These are phyloP conservation scores for Cladophialophora carrionii DNA, from an alignment of 2,329 filamentous ascomycete species.

Conservation along the genomic window DNA sequence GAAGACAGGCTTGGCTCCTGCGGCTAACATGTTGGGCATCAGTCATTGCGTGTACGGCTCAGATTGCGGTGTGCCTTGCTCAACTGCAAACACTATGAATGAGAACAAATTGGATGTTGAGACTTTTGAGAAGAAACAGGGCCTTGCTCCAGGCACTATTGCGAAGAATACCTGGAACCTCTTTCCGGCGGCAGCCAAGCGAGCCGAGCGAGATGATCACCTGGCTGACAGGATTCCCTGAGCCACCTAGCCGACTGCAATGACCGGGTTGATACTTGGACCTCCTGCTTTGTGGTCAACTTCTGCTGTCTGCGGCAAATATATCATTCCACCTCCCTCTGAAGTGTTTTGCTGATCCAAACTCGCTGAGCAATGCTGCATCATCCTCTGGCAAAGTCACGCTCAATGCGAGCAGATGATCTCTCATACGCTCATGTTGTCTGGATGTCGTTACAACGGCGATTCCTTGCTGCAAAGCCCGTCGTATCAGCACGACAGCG, in stretches of 20 bases:
- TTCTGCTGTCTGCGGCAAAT: slow-evolving; percentile 16
- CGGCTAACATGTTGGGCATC: not conserved
- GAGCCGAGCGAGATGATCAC: not conserved
- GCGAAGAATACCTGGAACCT: not conserved
- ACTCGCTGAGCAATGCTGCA: slow-evolving; percentile 9
- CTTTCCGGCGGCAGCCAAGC: not conserved
- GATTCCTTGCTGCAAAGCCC: slow-evolving; percentile 17
- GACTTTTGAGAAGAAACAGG: not conserved
- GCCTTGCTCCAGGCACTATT: not conserved
- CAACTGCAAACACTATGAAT: slow-evolving; percentile 12
- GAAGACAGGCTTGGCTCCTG: not conserved
- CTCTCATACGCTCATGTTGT: slow-evolving; percentile 14
- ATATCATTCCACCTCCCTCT: slow-evolving; percentile 17
- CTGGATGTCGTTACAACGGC: slow-evolving; percentile 18
- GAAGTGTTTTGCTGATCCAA: slow-evolving; percentile 17
- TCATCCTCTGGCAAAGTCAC: slow-evolving; percentile 5
- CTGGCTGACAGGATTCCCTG: not conserved
- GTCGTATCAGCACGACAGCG: slow-evolving; percentile 13
- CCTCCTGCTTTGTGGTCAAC: not conserved
- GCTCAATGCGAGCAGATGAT: slow-evolving; percentile 14
- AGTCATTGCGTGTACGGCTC: not conserved
- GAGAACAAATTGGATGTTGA: slow-evolving; percentile 3
- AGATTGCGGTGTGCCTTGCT: slow-evolving; percentile 16
- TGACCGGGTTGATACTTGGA: not conserved
- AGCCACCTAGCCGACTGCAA: not conserved